These are phyloP conservation scores for Polyporus arcularius DNA, from an alignment of 768 basidiomycete genomes.

Conservation along the genomic window DNA sequence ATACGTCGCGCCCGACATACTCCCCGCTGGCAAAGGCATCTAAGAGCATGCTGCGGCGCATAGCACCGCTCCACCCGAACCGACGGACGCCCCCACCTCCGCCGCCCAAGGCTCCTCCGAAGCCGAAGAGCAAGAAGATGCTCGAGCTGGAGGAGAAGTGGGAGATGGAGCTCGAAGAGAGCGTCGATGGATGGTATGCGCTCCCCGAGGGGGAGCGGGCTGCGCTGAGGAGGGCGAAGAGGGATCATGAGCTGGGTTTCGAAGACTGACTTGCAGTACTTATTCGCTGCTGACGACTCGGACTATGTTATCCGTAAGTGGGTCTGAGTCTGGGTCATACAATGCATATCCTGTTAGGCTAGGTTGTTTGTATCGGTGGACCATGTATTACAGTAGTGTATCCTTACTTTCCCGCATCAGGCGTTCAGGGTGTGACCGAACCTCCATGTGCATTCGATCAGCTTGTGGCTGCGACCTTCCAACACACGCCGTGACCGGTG, in stretches of 20 bases:
- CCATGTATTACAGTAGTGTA: background rate
- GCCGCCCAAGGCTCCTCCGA: slow-evolving; percentile 65
- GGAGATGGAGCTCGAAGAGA: slow-evolving; percentile 78
- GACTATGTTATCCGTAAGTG: too few relatives aligned
- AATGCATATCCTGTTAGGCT: background rate
- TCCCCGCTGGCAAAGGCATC: slow-evolving; percentile 71
- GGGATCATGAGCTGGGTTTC: slow-evolving; percentile 58
- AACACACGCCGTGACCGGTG: too few relatives aligned
- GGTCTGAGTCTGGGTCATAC: too few relatives aligned
- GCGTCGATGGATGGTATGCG: slow-evolving; percentile 59
- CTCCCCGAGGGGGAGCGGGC: slow-evolving; percentile 37
- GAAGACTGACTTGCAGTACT: slow-evolving; percentile 27
- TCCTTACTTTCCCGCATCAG: background rate
- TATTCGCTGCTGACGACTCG: background rate
- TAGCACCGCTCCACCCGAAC: slow-evolving; percentile 78
- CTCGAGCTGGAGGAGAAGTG: slow-evolving; percentile 74
- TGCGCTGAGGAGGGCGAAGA: slow-evolving; percentile 57
- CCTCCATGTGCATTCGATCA: too few relatives aligned
- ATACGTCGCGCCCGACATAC: slow-evolving; percentile 42
- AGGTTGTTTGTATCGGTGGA: background rate
- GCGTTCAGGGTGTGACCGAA: background rate
- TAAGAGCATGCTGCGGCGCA: slow-evolving; percentile 58
- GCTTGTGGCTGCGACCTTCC: too few relatives aligned
- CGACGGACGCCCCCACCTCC: slow-evolving; percentile 74
- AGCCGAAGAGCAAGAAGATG: slow-evolving; percentile 81